Evolutionary conservation across 352 stramenopile species (phyloP).

Genomic region (Pythium guiyangense): DNA sequence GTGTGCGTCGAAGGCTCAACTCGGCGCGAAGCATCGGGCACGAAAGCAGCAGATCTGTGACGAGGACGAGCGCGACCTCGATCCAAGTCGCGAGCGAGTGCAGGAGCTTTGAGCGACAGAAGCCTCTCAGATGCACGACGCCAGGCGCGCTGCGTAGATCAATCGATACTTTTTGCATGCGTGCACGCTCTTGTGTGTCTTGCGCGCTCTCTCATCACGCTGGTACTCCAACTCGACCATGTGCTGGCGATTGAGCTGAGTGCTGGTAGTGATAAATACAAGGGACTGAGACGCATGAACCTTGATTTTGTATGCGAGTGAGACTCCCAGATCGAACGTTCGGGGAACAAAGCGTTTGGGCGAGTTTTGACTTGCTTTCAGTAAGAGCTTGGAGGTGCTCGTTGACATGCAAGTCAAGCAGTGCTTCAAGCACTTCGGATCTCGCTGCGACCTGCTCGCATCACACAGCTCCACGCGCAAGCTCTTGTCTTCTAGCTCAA

Average conservation of each 20-base stretch:
- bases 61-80: background rate
- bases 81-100: too few relatives aligned
- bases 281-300: background rate
- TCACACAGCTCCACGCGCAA: background rate
- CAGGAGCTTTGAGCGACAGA: too few relatives aligned
- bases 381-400: background rate
- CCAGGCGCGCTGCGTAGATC: background rate
- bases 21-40: background rate
- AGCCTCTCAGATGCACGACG: too few relatives aligned
- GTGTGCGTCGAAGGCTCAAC: too few relatives aligned
- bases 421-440: conserved; percentile 6
- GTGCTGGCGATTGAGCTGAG: too few relatives aligned
- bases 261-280: background rate
- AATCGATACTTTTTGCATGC: background rate
- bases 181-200: too few relatives aligned
- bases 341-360: background rate
- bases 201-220: too few relatives aligned
- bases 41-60: background rate
- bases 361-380: background rate
- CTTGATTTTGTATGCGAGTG: background rate
- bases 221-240: too few relatives aligned
- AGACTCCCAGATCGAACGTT: conserved; percentile 6
- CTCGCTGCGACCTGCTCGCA: background rate
- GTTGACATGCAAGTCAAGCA: background rate
- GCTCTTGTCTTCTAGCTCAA: background rate